Percentiles rank a stretch among this genome's conserved stretches.
Evolutionary conservation across 1,284 basidiomycete species (phyloP).

Genomic region (Termitomyces sp.): DNA sequence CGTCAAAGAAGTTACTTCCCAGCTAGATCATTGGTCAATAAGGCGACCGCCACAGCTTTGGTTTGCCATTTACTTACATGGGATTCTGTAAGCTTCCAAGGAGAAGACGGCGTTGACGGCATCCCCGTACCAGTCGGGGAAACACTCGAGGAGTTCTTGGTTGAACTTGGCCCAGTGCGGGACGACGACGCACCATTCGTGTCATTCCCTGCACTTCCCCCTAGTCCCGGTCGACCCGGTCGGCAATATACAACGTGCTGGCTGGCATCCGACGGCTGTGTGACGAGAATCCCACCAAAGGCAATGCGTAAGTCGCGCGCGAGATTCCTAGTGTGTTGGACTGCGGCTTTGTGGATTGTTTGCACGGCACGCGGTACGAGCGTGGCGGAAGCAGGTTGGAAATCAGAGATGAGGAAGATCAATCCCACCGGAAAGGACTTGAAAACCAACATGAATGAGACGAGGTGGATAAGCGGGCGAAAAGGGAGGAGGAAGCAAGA

Average conservation of each 20-base stretch:
- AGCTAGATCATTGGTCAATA: constrained; percentile 31
- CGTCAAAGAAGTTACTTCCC: constrained; percentile 71
- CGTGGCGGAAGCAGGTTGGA: constrained; percentile 30
- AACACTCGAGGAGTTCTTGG: constrained; percentile 15
- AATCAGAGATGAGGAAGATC: constrained; percentile 32
- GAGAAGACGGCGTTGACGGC: constrained; percentile 25
- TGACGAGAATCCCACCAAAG: constrained; percentile 45
- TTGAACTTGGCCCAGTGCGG: constrained; percentile 3
- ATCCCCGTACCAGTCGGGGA: constrained; percentile 19
- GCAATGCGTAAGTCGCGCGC: constrained; percentile 65
- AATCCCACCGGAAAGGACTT: constrained; percentile 19
- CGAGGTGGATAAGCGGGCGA: constrained; percentile 7
- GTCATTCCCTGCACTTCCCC: constrained; percentile 12
- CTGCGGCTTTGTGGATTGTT: constrained; percentile 29
- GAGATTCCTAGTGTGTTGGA: constrained; percentile 46
- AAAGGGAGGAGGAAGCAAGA: constrained; percentile 24
- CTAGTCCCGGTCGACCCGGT: constrained; percentile 22
- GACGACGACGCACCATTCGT: constrained; percentile 3
- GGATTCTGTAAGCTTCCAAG: constrained; percentile 32
- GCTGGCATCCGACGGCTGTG: constrained; percentile 17
- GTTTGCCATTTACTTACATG: constrained; percentile 24
- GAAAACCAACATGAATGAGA: constrained; percentile 11
- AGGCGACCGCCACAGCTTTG: neutral
- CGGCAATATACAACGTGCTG: constrained; percentile 39
- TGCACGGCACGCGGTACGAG: constrained; percentile 37